A percentile compares a stretch with the other conserved stretches of the same genome.
phyloP scores from a whole-genome alignment of 306 rosid species.

The Ochetophila trinervis region DNA sequence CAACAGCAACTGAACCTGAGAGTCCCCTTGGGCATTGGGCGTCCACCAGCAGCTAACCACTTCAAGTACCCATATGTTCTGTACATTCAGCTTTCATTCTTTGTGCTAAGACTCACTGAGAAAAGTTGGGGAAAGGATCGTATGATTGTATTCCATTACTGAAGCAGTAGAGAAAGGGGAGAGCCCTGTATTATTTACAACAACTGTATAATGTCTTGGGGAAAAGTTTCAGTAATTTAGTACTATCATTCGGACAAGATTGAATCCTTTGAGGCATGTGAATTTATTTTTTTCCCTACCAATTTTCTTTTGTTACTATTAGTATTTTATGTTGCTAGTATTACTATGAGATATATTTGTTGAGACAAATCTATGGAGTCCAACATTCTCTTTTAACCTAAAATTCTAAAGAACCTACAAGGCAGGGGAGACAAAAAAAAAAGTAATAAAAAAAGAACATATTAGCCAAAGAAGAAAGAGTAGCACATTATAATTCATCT shows the following conservation, averaged over 20 bases:
- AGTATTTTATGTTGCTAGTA: too few species aligned
- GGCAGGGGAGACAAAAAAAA: too few species aligned
- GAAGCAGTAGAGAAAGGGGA: background rate
- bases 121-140: background rate
- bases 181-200: background rate
- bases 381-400: background rate
- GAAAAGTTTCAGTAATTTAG: constrained; percentile 5
- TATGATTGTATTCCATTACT: background rate
- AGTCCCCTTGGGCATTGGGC: background rate
- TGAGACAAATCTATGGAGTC: background rate
- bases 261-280: background rate
- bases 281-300: too few species aligned
- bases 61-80: background rate
- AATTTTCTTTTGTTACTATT: too few species aligned
- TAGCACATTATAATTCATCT: too few species aligned
- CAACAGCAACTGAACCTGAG: constrained; percentile 9
- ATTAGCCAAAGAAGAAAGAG: too few species aligned
- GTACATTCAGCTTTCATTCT: constrained; percentile 10
- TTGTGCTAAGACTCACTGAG: background rate
- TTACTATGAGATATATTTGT: background rate
- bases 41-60: background rate
- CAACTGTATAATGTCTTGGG: background rate
- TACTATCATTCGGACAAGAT: background rate
- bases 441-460: too few species aligned
- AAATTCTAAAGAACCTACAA: too few species aligned